Base-by-base conservation (phyloP, 345 rosid species). In the Sonneratia alba region DNA sequence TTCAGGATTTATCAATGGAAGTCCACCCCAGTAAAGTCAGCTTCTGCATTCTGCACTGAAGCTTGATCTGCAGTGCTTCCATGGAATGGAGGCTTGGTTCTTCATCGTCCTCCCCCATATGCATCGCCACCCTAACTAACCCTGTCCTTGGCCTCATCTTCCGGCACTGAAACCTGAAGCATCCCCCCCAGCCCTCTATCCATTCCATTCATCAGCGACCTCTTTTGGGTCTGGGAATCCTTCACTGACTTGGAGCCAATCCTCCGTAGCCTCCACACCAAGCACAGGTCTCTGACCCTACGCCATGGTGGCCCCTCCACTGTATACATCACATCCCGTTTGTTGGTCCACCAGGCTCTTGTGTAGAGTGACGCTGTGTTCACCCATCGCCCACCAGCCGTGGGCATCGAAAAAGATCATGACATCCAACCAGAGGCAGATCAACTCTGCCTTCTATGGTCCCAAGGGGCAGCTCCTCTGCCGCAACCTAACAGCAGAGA, bases 391-490 rank as follows among this genome's bases (percentile, higher is more conserved):
- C 74, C 68, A 19, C 68, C 68, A 6, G 53, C 68, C 12, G 15
- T 57, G 34, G 1, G 18, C 68, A 36, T 42, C 11, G 34, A 9
- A 36, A 34, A 42, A 27, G 36, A 22, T 71, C 10, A 9, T 43
- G 36, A 38, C 51, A 19, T 22, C 55, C 55, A 11, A 62, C 68
- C 68, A 45, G 37, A 13, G 24, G 21, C 62, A 53, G 42, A 62
- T 71, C 51, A 71, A 43, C 55, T n/a, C 68, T 8, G 49, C 74
- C 55, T 36, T 5, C 38, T 61, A 71, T n/a, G 74, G 74, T 18
- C 74, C 74, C 55, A 71, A 38, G 19, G 59, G 74, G 74, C 49
- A 67, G 37, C 38, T 61, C 68, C 48, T 71, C 74, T 55, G 74
- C 66, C 67, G 74, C 14, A 71, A 59, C 55, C 67, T 71, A 24